Percentiles rank a stretch among this genome's conserved stretches.
Evolutionary conservation across 306 rosid species (phyloP).

Genomic region (Quercus rubra): DNA sequence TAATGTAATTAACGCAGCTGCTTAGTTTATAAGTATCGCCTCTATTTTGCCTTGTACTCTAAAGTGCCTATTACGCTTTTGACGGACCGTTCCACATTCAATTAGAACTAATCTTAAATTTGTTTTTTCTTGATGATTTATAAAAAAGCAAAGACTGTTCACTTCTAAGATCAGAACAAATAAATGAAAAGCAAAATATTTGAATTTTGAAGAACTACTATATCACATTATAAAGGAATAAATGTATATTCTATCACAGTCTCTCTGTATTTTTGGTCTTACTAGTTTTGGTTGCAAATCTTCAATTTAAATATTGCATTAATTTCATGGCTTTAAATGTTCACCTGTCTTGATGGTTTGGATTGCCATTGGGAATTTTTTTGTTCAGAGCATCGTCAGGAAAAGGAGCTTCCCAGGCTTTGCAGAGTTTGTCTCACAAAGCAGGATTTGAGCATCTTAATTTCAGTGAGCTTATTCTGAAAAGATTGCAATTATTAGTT

Average conservation of each 20-base stretch:
- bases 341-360: conserved; percentile 7
- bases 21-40: background rate
- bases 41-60: background rate
- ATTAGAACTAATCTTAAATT: no score
- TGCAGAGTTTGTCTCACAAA: conserved; percentile 72
- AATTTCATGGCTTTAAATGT: background rate
- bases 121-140: no score
- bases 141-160: no score
- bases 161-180: no score
- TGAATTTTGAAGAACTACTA: no score
- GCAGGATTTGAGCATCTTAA: conserved; percentile 55
- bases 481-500: conserved; percentile 1
- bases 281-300: no score
- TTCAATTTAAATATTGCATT: background rate
- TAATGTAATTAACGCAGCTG: background rate
- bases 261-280: background rate
- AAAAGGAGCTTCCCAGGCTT: conserved; percentile 69
- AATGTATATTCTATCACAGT: background rate
- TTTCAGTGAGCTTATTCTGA: conserved; percentile 50
- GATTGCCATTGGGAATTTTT: conserved; percentile 21
- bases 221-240: no score
- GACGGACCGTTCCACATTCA: no score
- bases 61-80: no score
- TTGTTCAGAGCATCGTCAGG: conserved; percentile 77
- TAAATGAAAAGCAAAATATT: no score